Evolutionary conservation across 495 filamentous ascomycete genomes (phyloP), one percentile per base, ranked within the genome.

Genomic region (Xylaria grammica): DNA sequence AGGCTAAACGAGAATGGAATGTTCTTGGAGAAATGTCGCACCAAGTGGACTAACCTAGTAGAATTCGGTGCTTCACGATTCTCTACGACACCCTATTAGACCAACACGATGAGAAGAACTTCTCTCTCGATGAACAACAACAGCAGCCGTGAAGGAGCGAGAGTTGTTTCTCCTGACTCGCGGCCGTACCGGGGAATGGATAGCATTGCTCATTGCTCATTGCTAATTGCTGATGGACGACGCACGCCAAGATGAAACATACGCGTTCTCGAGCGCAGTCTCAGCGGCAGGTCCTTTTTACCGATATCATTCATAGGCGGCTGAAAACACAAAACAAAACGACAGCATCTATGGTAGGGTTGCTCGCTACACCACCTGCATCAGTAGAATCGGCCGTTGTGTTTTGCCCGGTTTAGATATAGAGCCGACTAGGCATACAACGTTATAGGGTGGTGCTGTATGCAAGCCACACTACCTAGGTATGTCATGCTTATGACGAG

Each of bases 1-100:
- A 48, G 45, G 46, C 30, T 61, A 11, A 42, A 40, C 48, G 15
- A 42, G 51, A 38, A 51, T 51, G 48, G 58, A 61, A 52, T 52
- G 24, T 40, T 19, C 22, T 0, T n/a, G n/a, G 29, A 20, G 19
- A 49, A 49, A 15, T 4, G 40, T 59, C 40, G 40, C 40, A 48
- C 40, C 5, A 59, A 30, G 40, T n/a, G n/a, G n/a, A n/a, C n/a
- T n/a, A n/a, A n/a, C n/a, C n/a, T n/a, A n/a, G n/a, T 24, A 59
- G 34, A 26, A 13, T 36, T 20, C 7, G 58, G 44, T 24, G 29
- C 45, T 11, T 50, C 1, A 22, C 27, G 32, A 17, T n/a, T 22
- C 30, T 58, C 42, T 34, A 38, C 20, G 26, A 30, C 36, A 36
- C 3, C 40, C 40, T 42, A 17, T 17, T 17, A 42, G 6, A 6